Percentiles rank a stretch among this genome's conserved stretches.
Conservation (phyloP, 2,329 filamentous ascomycete species). For the Periconia digitata region DNA sequence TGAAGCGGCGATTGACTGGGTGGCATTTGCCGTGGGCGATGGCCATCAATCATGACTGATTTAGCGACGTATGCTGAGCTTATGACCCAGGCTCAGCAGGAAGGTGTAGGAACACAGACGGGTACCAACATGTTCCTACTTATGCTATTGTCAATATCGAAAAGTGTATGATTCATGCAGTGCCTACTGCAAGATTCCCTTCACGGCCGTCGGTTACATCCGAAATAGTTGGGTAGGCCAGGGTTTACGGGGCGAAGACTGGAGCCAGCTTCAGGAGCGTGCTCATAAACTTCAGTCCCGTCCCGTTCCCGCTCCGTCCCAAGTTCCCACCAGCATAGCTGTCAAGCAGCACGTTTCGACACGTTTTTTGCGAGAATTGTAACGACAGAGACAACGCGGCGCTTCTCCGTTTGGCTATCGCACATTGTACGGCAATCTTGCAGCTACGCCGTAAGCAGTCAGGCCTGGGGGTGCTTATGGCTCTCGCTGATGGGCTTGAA, state of each 20-base stretch:
- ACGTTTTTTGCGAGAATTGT: neutral
- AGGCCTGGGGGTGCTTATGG: conserved; percentile 13
- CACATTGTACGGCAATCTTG: neutral
- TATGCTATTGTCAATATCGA: neutral
- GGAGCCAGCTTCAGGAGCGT: conserved; percentile 37
- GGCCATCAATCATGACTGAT: too few species aligned
- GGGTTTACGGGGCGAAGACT: conserved; percentile 20
- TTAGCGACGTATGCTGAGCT: neutral
- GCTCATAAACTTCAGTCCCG: conserved; percentile 30
- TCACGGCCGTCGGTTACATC: conserved; percentile 23
- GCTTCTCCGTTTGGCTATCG: conserved; percentile 12
- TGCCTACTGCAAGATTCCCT: neutral
- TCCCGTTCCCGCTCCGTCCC: conserved; percentile 32
- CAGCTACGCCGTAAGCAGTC: conserved; percentile 6
- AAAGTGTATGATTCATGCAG: neutral
- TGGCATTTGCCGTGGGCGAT: too few species aligned
- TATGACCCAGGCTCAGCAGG: neutral
- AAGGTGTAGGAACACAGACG: neutral
- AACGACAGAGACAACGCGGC: conserved; percentile 3
- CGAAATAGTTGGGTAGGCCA: too few species aligned
- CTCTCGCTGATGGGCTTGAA: conserved; percentile 30
- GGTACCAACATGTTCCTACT: neutral
- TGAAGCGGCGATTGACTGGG: neutral
- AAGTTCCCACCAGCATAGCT: conserved; percentile 19
- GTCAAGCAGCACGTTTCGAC: conserved; percentile 1